Percentiles rank a stretch among this genome's conserved stretches.
Evolutionary conservation across 2,329 filamentous ascomycete genomes (phyloP).

Genomic region (Cladosporium sp.): DNA sequence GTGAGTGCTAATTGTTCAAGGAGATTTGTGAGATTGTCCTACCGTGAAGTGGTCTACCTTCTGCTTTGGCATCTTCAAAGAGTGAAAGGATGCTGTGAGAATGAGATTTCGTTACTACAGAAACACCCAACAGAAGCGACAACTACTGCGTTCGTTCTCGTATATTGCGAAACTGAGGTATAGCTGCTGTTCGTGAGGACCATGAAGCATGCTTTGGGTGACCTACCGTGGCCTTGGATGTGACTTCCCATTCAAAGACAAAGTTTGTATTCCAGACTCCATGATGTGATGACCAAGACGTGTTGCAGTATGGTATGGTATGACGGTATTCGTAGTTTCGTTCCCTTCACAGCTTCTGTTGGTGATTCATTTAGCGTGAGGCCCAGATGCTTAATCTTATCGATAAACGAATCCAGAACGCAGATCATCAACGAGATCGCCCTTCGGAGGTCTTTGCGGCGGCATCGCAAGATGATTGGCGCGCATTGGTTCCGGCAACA

Average conservation of each 20-base stretch:
- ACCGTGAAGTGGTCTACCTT: constrained; percentile 49
- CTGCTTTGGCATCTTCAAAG: constrained; percentile 7
- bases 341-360: too few relatives aligned
- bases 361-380: too few relatives aligned
- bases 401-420: too few relatives aligned
- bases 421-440: not conserved
- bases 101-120: not conserved
- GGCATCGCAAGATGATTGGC: not conserved
- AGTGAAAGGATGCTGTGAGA: constrained; percentile 3
- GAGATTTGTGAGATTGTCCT: constrained; percentile 10
- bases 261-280: not conserved
- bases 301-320: too few relatives aligned
- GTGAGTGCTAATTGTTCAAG: constrained; percentile 1
- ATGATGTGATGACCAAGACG: not conserved
- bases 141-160: too few relatives aligned
- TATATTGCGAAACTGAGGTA: too few relatives aligned
- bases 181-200: too few relatives aligned
- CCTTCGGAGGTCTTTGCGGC: constrained; percentile 7
- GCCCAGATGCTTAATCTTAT: too few relatives aligned
- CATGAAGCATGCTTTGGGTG: not conserved
- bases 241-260: not conserved
- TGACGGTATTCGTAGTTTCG: too few relatives aligned
- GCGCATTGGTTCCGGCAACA: constrained; percentile 2
- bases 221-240: constrained; percentile 13
- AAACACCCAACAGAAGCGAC: not conserved